phyloP scores from a whole-genome alignment of 1,284 basidiomycete species.

The Sanghuangporus baumii region DNA sequence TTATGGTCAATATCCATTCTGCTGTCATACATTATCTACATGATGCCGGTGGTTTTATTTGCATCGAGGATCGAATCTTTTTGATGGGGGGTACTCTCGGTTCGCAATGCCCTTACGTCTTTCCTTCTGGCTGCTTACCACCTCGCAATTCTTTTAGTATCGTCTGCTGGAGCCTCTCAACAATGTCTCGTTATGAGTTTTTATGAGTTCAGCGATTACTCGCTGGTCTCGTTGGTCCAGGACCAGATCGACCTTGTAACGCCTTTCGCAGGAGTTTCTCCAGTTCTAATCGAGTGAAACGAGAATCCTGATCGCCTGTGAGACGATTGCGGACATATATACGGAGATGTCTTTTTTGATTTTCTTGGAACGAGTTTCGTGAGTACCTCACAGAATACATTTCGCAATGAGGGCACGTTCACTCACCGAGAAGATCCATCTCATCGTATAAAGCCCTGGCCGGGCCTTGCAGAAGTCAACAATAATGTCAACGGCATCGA shows the following conservation, averaged over 20 bases:
- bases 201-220: not conserved
- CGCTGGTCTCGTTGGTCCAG: not conserved
- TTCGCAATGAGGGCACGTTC: not conserved
- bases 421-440: not conserved
- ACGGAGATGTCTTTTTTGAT: not conserved
- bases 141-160: not conserved
- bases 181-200: not conserved
- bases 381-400: not conserved
- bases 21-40: not conserved
- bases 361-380: not conserved
- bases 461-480: not conserved
- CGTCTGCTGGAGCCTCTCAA: not conserved
- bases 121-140: not conserved
- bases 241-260: not conserved
- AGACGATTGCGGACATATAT: not conserved
- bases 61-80: not conserved
- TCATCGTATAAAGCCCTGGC: not conserved
- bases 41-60: not conserved
- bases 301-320: not conserved
- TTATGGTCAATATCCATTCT: not conserved
- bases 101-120: not conserved
- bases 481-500: not conserved
- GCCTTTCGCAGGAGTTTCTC: not conserved
- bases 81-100: not conserved
- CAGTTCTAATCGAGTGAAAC: not conserved